These are phyloP conservation scores for Leptomonas seymouri DNA, from an alignment of 208 protist species.

Conservation along the genomic window DNA sequence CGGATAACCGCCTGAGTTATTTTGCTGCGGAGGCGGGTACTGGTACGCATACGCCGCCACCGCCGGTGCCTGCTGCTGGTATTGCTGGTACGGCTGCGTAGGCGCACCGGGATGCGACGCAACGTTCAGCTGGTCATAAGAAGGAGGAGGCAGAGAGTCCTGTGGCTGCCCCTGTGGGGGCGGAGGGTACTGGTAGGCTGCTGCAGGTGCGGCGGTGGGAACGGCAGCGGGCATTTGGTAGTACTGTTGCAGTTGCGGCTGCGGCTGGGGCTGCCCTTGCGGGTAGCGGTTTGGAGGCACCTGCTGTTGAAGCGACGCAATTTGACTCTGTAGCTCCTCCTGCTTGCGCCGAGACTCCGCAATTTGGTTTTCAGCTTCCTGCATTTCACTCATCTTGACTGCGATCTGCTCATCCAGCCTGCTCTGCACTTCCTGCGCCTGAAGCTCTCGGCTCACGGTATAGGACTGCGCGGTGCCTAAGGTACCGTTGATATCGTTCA, in stretches of 20 bases:
- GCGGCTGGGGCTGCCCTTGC: constrained; percentile 11
- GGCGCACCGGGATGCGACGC: not conserved
- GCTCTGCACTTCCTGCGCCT: constrained; percentile 60
- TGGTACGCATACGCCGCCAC: constrained; percentile 10
- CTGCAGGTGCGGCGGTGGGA: not conserved
- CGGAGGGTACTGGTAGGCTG: constrained; percentile 14
- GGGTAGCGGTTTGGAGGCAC: constrained; percentile 10
- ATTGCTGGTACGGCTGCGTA: constrained; percentile 13
- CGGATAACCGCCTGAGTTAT: constrained; percentile 14
- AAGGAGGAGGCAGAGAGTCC: constrained; percentile 14
- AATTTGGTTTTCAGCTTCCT: constrained; percentile 42
- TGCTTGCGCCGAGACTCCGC: constrained; percentile 46
- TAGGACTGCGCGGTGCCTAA: constrained; percentile 69
- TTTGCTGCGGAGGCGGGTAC: constrained; percentile 26
- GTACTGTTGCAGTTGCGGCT: not conserved
- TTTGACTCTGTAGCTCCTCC: constrained; percentile 40
- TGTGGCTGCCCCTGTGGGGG: constrained; percentile 11
- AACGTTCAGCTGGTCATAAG: constrained; percentile 31
- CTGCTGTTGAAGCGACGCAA: constrained; percentile 29
- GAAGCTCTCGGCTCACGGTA: constrained; percentile 50
- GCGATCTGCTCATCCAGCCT: constrained; percentile 76
- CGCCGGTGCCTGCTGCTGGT: not conserved
- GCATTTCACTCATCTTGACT: constrained; percentile 71
- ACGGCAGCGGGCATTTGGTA: constrained; percentile 7
- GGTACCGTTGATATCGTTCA: constrained; percentile 60